A percentile compares a stretch with the other conserved stretches of the same genome.
Evolutionary conservation across 768 basidiomycete species (phyloP).

Genomic region (Antrodiella citrinella): DNA sequence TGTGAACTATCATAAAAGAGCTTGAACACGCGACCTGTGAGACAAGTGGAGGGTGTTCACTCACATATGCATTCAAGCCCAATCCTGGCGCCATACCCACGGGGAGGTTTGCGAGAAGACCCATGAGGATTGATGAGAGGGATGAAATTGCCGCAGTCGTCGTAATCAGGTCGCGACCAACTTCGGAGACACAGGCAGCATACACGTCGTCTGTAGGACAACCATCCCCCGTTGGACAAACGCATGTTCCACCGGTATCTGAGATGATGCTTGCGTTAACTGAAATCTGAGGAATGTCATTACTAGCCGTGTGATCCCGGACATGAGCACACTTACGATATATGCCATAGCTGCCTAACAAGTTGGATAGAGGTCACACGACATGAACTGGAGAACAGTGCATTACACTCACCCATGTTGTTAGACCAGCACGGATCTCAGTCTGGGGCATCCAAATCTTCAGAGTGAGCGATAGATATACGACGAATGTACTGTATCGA

Average conservation of each 20-base stretch:
- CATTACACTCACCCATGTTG: conserved; percentile 61
- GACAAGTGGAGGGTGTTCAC: conserved; percentile 17
- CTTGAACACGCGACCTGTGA: background rate
- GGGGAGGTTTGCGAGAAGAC: conserved; percentile 77
- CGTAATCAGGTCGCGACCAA: conserved; percentile 74
- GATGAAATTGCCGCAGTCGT: conserved; percentile 73
- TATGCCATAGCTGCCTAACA: conserved; percentile 74
- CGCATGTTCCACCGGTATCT: conserved; percentile 75
- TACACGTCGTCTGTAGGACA: conserved; percentile 49
- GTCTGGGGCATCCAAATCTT: conserved; percentile 45
- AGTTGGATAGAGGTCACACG: conserved; percentile 6
- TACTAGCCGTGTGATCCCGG: background rate
- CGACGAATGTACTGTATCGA: no score
- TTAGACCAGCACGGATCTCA: conserved; percentile 71
- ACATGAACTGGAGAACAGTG: background rate
- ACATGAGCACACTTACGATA: conserved; percentile 43
- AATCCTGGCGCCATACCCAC: conserved; percentile 85
- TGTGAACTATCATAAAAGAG: conserved; percentile 47
- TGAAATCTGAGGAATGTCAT: conserved; percentile 46
- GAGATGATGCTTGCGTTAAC: conserved; percentile 79
- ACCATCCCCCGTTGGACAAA: conserved; percentile 49
- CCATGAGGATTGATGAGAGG: conserved; percentile 75
- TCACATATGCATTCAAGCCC: conserved; percentile 73
- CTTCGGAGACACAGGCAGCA: conserved; percentile 43
- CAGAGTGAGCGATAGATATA: no score